phyloP scores from a whole-genome alignment of 2,329 filamentous ascomycete genomes.

The Acrocalymma vagum region DNA sequence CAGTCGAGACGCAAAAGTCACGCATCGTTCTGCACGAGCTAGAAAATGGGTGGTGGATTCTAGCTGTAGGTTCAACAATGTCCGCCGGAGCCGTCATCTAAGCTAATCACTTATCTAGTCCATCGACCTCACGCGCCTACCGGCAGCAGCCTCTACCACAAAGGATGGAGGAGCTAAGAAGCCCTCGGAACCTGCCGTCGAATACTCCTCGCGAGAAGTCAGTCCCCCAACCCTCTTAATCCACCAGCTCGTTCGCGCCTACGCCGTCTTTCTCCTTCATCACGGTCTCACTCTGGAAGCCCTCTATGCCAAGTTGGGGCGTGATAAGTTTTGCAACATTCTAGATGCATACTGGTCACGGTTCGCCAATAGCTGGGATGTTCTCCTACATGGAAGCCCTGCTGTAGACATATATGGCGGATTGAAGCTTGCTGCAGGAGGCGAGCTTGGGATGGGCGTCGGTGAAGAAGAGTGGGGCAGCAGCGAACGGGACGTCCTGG shows the following conservation, averaged over 20 bases:
- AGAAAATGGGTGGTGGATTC: constrained; percentile 93
- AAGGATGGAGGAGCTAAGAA: constrained; percentile 26
- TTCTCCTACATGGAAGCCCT: constrained; percentile 90
- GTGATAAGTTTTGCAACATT: constrained; percentile 74
- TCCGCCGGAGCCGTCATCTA: not conserved
- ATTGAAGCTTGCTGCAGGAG: constrained; percentile 87
- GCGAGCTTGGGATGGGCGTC: constrained; percentile 91
- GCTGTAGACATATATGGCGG: constrained; percentile 80
- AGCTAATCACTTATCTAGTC: constrained; percentile 60
- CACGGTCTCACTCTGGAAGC: constrained; percentile 78
- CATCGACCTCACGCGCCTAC: constrained; percentile 81
- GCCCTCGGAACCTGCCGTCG: constrained; percentile 57
- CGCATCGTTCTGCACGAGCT: constrained; percentile 86
- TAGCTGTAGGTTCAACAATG: constrained; percentile 71
- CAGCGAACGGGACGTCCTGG: constrained; percentile 90
- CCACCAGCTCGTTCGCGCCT: constrained; percentile 82
- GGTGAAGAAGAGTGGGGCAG: constrained; percentile 96
- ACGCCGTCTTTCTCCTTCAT: constrained; percentile 86
- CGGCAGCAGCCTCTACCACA: constrained; percentile 52
- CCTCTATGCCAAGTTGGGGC: constrained; percentile 71
- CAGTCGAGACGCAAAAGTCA: constrained; percentile 89
- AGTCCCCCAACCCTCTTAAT: constrained; percentile 81
- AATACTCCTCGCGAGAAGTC: constrained; percentile 91
- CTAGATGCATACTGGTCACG: constrained; percentile 84
- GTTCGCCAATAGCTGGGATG: constrained; percentile 77